These are phyloP conservation scores for Neoarthrinium moseri DNA, from an alignment of 2,329 filamentous ascomycete genomes.

Conservation along the genomic window DNA sequence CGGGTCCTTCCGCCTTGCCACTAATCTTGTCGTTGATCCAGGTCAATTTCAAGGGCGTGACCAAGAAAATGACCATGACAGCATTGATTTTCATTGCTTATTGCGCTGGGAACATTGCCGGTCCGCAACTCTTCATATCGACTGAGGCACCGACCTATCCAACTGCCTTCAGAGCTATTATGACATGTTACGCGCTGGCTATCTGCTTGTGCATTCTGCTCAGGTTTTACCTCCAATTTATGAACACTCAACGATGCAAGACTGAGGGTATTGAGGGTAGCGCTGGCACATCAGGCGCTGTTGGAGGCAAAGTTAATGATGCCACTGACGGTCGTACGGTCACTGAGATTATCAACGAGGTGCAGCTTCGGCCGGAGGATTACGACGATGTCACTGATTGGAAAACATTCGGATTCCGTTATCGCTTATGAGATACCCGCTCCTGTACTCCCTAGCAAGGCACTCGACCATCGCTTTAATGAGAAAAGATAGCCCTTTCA, in stretches of 20 bases:
- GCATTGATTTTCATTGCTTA: constrained; percentile 55
- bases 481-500: too few species aligned
- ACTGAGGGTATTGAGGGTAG: constrained; percentile 45
- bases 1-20: constrained; percentile 53
- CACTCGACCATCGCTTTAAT: too few species aligned
- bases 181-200: constrained; percentile 54
- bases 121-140: constrained; percentile 53
- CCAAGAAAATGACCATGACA: constrained; percentile 61
- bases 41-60: constrained; percentile 55
- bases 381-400: constrained; percentile 61
- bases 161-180: constrained; percentile 54
- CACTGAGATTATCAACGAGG: constrained; percentile 29
- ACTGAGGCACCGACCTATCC: constrained; percentile 49
- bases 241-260: constrained; percentile 40
- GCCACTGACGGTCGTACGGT: constrained; percentile 21
- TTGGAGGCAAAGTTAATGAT: constrained; percentile 35
- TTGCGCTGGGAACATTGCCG: constrained; percentile 54
- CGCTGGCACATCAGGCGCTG: constrained; percentile 37
- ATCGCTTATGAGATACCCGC: constrained; percentile 51
- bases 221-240: constrained; percentile 44
- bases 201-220: constrained; percentile 42
- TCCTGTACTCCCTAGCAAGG: too few species aligned
- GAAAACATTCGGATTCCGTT: constrained; percentile 58
- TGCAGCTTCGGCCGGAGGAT: constrained; percentile 40
- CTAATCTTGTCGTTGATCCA: constrained; percentile 54